Evolutionary conservation across 495 filamentous ascomycete species (phyloP).

Genomic region (Extremus antarcticus): DNA sequence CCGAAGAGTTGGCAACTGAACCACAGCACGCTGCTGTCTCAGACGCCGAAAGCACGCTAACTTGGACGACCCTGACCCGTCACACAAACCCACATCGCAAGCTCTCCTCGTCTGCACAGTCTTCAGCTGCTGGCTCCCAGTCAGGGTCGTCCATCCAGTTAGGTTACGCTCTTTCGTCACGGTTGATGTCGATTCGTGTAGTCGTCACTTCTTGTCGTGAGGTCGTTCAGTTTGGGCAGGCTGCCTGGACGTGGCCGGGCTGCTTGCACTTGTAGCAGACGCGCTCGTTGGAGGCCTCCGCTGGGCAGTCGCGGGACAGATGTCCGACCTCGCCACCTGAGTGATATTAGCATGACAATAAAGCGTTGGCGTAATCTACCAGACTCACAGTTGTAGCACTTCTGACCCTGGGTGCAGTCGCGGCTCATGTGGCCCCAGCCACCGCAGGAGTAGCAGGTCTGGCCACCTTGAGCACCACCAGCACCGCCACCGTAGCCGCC

Average conservation of each 20-base stretch:
- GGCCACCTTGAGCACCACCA: constrained; percentile 43
- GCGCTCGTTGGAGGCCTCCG: constrained; percentile 77
- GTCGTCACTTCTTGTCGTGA: background rate
- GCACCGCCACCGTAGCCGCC: constrained; percentile 41
- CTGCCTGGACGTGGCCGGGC: constrained; percentile 87
- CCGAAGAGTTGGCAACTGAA: background rate
- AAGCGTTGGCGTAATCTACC: no score
- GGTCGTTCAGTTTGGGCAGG: constrained; percentile 59
- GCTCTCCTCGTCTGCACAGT: constrained; percentile 3
- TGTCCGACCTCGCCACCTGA: constrained; percentile 80
- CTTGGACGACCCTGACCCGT: constrained; percentile 3
- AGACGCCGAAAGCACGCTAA: background rate
- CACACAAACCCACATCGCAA: background rate
- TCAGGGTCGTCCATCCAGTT: constrained; percentile 10
- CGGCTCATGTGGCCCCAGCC: constrained; percentile 94
- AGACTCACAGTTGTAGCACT: constrained; percentile 99
- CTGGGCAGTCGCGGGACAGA: constrained; percentile 87
- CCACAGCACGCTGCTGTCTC: background rate
- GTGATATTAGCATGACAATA: constrained; percentile 10
- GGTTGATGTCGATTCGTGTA: background rate
- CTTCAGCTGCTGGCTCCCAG: constrained; percentile 7
- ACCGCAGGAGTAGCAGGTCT: constrained; percentile 95
- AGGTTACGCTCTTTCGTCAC: background rate
- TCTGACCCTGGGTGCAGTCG: constrained; percentile 96
- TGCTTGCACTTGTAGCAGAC: constrained; percentile 99